phyloP scores from a whole-genome alignment of 306 rosid species.

The Macrotyloma uniflorum region DNA sequence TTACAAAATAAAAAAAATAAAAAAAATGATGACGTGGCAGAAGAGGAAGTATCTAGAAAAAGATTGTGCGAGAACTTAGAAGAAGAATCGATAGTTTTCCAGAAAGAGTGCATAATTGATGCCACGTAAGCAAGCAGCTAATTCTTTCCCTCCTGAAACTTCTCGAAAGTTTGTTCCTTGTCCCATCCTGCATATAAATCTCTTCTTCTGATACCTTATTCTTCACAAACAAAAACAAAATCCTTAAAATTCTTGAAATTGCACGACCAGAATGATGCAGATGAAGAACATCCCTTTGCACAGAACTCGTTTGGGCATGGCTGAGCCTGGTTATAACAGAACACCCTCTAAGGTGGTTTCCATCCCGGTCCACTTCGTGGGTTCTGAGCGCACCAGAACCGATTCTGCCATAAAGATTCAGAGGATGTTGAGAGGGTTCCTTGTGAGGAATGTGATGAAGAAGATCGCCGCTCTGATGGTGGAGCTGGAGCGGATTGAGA shows the following conservation, averaged over 20 bases:
- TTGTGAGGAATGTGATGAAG: conserved; percentile 65
- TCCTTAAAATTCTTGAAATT: background rate
- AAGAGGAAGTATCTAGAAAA: background rate
- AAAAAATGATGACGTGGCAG: background rate
- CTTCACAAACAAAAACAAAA: background rate
- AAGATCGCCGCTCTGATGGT: conserved; percentile 49
- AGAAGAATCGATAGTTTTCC: conserved; percentile 4
- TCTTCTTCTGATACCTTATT: background rate
- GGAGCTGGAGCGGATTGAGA: conserved; percentile 57
- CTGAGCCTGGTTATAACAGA: conserved; percentile 25
- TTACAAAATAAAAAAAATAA: too few relatives aligned
- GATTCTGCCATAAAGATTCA: conserved; percentile 63
- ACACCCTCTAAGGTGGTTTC: conserved; percentile 55
- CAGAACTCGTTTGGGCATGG: conserved; percentile 30
- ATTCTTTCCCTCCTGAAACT: conserved; percentile 30
- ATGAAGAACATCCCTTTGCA: conserved; percentile 46
- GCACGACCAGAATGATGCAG: background rate
- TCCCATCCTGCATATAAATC: conserved; percentile 1
- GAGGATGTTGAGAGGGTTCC: conserved; percentile 60
- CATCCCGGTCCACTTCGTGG: conserved; percentile 63
- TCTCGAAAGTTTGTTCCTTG: conserved; percentile 45
- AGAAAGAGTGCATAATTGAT: background rate
- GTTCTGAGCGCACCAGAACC: conserved; percentile 30
- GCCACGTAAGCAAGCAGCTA: conserved; percentile 16
- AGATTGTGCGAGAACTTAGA: background rate